Base-by-base conservation (phyloP, 352 stramenopile species). In the Peronospora destructor region DNA sequence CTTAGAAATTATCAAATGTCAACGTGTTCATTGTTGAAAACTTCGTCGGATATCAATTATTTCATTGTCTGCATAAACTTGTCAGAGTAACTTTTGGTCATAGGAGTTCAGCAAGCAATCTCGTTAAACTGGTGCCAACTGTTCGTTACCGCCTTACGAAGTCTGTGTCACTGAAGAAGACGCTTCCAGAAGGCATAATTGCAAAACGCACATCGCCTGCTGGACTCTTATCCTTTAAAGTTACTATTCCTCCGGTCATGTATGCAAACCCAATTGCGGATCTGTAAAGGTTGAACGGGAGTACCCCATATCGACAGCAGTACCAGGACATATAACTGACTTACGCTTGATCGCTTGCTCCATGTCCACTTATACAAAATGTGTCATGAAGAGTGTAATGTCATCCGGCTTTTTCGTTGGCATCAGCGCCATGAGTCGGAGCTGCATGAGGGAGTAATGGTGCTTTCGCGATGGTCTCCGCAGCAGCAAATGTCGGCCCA, bases 191-290 rank as follows among this genome's bases (percentile, higher is more conserved):
- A n/a, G n/a, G n/a, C n/a, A n/a, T n/a, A n/a, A n/a, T n/a, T n/a
- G n/a, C n/a, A n/a, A n/a, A n/a, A n/a, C n/a, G n/a, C n/a, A n/a
- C n/a, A n/a, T n/a, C n/a, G n/a, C n/a, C n/a, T n/a, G n/a, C n/a
- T n/a, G n/a, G n/a, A n/a, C n/a, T n/a, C n/a, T n/a, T n/a, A n/a
- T n/a, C n/a, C n/a, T n/a, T n/a, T n/a, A n/a, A n/a, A n/a, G n/a
- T n/a, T n/a, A n/a, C n/a, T n/a, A n/a, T n/a, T n/a, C n/a, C n/a
- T n/a, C n/a, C n/a, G n/a, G n/a, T n/a, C n/a, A 95, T 97, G 60
- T 89, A 97, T 61, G 89, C 91, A 23, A 97, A 97, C 61, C 91
- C 91, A 5, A 78, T 97, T 35, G 90, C 90, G 32, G 82, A 89
- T 29, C 66, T 72, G 35, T 84, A 26, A 68, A 9, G 12, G n/a